Evolutionary conservation across 176 grass and related monocot species (phyloP), one percentile per base, ranked within the genome.

Genomic region (Secale cereale): DNA sequence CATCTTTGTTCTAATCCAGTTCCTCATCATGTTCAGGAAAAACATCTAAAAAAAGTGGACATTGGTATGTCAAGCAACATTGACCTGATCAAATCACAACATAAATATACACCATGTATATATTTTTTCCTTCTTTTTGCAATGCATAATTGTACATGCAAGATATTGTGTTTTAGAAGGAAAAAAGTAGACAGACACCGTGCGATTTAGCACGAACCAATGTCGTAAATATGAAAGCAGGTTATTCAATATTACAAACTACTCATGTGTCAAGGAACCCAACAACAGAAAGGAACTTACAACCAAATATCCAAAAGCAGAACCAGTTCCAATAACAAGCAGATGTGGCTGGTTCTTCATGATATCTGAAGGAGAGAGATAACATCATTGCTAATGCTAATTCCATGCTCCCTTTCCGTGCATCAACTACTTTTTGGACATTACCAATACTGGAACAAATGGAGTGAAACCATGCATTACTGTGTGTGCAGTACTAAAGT

Each of bases 301-400:
- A 76, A 98, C 93, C 73, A 98, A 85, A 89, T 87, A 98, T 78
- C 96, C 96, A 92, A 98, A 98, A 81, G 94, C 90, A 92, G 95
- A 98, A 85, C 97, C 97, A 83, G 97, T 99, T 89, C 97, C 93
- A 26, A 91, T 84, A 41, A 99, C 81, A 76, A 99, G 88, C 28
- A 98, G 66, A 92, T 99, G 93, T 74, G 97, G 97, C 48, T 99
- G 92, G 86, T 94, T 94, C 64, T 78, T 91, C 88, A 87, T 96
- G 89, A 98, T 96, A 86, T 92, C 92, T 50, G 88, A 94, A 86
- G 97, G 97, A 56, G 97, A 99, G 74, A 99, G 89, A 89, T 82
- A 88, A 75, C 74, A 73, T n/a, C 96, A 98, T 98, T 4, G 93
- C 93, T 81, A 98, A 61, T 87, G 93, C 96, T 59, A 85, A 80